Base-by-base conservation (phyloP, 2,329 filamentous ascomycete genomes). In the Phyllosticta paracitricarpa region DNA sequence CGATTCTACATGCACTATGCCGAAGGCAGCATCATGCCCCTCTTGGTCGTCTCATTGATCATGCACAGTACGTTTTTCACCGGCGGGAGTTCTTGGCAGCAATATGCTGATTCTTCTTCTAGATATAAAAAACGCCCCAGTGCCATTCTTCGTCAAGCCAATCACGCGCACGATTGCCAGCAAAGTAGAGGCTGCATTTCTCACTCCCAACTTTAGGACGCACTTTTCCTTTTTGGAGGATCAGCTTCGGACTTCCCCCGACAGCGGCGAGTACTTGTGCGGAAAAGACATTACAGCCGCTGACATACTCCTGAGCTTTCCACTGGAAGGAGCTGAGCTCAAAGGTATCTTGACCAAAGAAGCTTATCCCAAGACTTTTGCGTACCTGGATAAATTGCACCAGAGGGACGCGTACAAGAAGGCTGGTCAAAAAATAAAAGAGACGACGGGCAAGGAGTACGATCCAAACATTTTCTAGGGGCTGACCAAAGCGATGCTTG, bases 21-120 rank as follows among this genome's bases (percentile, higher is more conserved):
- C 4, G 93, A 97, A 76, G 93, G 92, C 10, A 89, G 84, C 63
- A 75, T 97, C 64, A 94, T 95, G 87, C 82, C 84, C 0, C 77
- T 85, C 56, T 72, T 94, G 64, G 74, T 92, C 0, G 74, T 89
- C 64, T 76, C 79, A 14, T 70, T 94, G 17, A 75, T 96, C 26
- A 76, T 88, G 22, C 70, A 80, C 54, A 76, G 81, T 81, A 78
- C 67, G 79, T 73, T 12, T 9, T n/a, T 19, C 30, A 9, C 17
- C 30, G 4, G 4, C 52, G 9, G 9, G 25, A 24, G 4, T n/a
- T 22, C 1, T 10, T 3, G 6, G n/a, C 8, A 12, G 51, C 26
- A 30, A 5, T 25, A n/a, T 24, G 9, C 26, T 61, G 14, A 59
- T 22, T 51, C 14, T 51, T 25, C n/a, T n/a, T 14, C 57, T 51